Percentiles rank a stretch among this genome's conserved stretches.
phyloP scores from a whole-genome alignment of 2,329 filamentous ascomycete genomes.

The Pseudopithomyces maydicus region DNA sequence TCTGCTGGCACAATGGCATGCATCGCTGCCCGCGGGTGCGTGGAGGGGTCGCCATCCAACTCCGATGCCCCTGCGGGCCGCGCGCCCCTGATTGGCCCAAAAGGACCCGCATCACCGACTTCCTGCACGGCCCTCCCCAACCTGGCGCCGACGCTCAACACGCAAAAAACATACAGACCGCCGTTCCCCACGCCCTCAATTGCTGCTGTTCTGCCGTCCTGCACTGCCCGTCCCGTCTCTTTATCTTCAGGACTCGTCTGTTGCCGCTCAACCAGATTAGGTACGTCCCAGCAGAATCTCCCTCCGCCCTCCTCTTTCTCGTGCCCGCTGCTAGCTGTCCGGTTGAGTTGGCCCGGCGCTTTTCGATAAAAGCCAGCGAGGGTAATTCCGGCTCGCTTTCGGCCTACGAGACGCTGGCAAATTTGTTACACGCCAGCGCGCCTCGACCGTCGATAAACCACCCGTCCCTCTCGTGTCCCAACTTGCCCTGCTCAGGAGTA shows the following conservation, averaged over 20 bases:
- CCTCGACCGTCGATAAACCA: slow-evolving; percentile 15
- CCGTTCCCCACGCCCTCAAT: slow-evolving; percentile 26
- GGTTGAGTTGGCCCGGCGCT: slow-evolving; percentile 23
- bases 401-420: slow-evolving; percentile 18
- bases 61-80: slow-evolving; percentile 1
- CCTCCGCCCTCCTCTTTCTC: slow-evolving; percentile 21
- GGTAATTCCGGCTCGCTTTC: slow-evolving; percentile 20
- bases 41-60: not conserved
- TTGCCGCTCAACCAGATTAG: slow-evolving; percentile 34
- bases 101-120: slow-evolving; percentile 9
- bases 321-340: slow-evolving; percentile 26
- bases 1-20: not conserved
- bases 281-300: slow-evolving; percentile 34
- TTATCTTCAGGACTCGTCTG: slow-evolving; percentile 10
- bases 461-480: slow-evolving; percentile 15
- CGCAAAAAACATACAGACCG: slow-evolving; percentile 46
- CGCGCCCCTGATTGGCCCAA: slow-evolving; percentile 6
- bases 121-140: slow-evolving; percentile 18
- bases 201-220: slow-evolving; percentile 26
- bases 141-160: slow-evolving; percentile 33
- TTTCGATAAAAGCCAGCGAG: slow-evolving; percentile 20
- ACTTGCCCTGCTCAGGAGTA: slow-evolving; percentile 10
- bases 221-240: slow-evolving; percentile 11
- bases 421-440: slow-evolving; percentile 13
- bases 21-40: not conserved